These are phyloP conservation scores for Rutstroemia sp. DNA, from an alignment of 2,329 filamentous ascomycete genomes.

Conservation along the genomic window DNA sequence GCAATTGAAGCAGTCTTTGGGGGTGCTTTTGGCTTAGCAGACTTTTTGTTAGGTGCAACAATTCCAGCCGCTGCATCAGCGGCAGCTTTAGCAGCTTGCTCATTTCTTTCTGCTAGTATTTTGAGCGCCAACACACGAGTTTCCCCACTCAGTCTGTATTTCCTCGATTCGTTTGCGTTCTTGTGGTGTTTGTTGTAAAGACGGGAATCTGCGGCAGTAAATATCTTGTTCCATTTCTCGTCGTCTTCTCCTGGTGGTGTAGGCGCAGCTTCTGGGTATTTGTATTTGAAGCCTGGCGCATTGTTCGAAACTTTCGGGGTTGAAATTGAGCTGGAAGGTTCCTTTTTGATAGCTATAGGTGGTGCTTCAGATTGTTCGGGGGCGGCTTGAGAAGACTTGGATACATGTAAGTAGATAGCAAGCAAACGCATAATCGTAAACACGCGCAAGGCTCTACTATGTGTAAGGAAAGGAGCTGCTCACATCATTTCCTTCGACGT, in stretches of 20 bases:
- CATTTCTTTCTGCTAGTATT: constrained; percentile 22
- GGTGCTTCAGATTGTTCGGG: background rate
- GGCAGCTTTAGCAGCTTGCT: constrained; percentile 18
- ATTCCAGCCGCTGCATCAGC: constrained; percentile 2
- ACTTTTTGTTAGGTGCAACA: background rate
- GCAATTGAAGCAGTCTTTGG: constrained; percentile 16
- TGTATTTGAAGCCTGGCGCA: constrained; percentile 25
- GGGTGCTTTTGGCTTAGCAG: constrained; percentile 10
- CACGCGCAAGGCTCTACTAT: background rate
- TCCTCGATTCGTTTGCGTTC: constrained; percentile 21
- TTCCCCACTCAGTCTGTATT: constrained; percentile 19
- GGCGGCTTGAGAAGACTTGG: background rate
- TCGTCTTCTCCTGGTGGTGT: constrained; percentile 26
- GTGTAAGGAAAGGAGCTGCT: background rate
- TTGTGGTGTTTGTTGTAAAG: constrained; percentile 27
- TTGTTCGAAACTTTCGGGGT: constrained; percentile 13
- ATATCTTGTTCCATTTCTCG: constrained; percentile 27
- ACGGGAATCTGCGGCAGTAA: constrained; percentile 27
- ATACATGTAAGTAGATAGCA: background rate
- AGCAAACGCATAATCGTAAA: background rate
- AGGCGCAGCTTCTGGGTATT: constrained; percentile 27
- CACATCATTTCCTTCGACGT: background rate
- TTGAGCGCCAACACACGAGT: constrained; percentile 21
- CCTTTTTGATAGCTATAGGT: background rate
- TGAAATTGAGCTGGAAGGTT: background rate